These are phyloP conservation scores for Sporothrix brasiliensis DNA, from an alignment of 2,329 filamentous ascomycete genomes.

Conservation along the genomic window DNA sequence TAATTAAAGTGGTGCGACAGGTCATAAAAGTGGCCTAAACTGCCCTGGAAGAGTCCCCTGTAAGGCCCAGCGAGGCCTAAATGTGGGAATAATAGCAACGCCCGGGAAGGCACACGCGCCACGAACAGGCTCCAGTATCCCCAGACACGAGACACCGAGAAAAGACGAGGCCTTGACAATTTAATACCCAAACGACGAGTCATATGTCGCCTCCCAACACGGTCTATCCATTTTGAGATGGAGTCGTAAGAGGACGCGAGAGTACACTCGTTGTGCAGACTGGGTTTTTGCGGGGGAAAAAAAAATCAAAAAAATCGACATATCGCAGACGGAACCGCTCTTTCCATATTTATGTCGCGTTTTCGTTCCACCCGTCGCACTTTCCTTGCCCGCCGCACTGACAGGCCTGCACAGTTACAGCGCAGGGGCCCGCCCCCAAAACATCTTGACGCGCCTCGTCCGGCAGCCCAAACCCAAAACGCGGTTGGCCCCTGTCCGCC, in stretches of 20 bases:
- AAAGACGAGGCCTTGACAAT: too few relatives aligned
- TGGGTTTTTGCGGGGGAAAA: not conserved
- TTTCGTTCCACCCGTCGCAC: not conserved
- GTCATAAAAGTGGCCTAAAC: constrained; percentile 17
- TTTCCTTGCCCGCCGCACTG: not conserved
- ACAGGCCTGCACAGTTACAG: not conserved
- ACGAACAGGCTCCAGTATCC: not conserved
- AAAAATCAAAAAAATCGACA: too few relatives aligned
- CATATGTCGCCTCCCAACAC: not conserved
- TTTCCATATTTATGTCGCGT: not conserved
- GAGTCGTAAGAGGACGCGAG: not conserved
- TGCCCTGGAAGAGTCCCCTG: not conserved
- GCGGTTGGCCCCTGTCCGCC: constrained; percentile 27
- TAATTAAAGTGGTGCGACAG: constrained; percentile 23
- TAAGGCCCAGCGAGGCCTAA: not conserved
- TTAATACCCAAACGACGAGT: not conserved
- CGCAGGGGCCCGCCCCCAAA: not conserved
- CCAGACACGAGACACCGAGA: not conserved
- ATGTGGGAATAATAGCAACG: not conserved
- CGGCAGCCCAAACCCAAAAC: constrained; percentile 28
- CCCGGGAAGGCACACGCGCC: not conserved
- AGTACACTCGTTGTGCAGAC: not conserved
- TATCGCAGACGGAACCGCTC: too few relatives aligned
- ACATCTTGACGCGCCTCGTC: constrained; percentile 23
- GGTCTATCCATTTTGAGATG: not conserved